Evolutionary conservation across 179 eudicot genomes (phyloP), one percentile per base, ranked within the genome.

Genomic region (Patellifolia procumbens): DNA sequence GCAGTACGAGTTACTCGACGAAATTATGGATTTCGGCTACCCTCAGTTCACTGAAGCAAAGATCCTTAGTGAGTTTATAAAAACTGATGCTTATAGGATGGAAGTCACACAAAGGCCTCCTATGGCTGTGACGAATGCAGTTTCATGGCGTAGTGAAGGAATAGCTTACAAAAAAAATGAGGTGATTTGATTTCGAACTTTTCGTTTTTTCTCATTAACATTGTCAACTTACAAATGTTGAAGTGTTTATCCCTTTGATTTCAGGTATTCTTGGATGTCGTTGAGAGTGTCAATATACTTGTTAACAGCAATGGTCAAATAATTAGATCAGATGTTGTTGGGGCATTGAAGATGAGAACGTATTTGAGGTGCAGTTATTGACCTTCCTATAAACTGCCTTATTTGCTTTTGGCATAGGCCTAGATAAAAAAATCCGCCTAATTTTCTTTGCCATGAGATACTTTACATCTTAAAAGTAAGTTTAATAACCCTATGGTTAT

Each of bases 121-220:
- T 16, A 93, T 93, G 97, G 97, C 97, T 65, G 97, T 93, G 62
- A 93, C 98, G 58, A 93, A 93, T 85, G 98, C 98, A 17, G 98
- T 93, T 70, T 93, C 98, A 31, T 93, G 98, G 98, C 98, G 98
- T 59, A 93, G 97, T 82, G 97, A 92, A 86, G 97, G 97, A 72
- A 86, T 92, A 84, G 62, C 75, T 31, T 92, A 92, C 83, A 92
- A 88, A 80, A 92, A 91, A 85, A 92, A 92, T 85, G 97, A 92
- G 83, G 97, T 91, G 79, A 68, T 88, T 76, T 42, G 19, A 4
- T 56, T 68, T 26, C 26, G 76, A 9, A 76, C 9, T 5, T 39
- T 9, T 39, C 43, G 8, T 39, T 46, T 69, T 53, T 81, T 28
- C 48, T 31, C 48, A 22, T 34, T 19, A n/a, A 19, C 35, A 42